Conservation (phyloP, 805 yeast species). For the Tetrapisispora taiwanensis region DNA sequence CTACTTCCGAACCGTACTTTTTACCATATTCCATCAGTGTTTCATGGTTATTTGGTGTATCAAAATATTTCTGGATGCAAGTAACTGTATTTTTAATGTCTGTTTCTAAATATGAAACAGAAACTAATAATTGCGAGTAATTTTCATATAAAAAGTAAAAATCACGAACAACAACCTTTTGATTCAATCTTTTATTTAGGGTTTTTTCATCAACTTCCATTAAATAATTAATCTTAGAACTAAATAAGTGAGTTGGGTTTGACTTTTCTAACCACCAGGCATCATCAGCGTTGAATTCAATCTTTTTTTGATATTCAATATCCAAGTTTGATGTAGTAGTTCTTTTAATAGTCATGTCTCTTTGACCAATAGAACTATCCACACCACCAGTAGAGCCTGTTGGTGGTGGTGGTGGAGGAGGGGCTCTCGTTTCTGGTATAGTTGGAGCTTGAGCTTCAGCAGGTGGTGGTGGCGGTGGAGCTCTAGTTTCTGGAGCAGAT, state of each 20-base stretch:
- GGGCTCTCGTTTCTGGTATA: conserved; percentile 6
- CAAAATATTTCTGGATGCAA: conserved; percentile 19
- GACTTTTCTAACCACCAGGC: conserved; percentile 4
- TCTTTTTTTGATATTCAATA: not conserved
- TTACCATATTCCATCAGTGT: conserved; percentile 38
- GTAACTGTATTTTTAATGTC: conserved; percentile 42
- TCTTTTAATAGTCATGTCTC: not conserved
- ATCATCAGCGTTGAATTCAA: conserved; percentile 1
- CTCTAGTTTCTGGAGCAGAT: conserved; percentile 5
- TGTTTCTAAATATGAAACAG: conserved; percentile 43
- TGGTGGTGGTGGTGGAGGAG: not conserved
- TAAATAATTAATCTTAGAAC: not conserved
- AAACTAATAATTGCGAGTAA: conserved; percentile 54
- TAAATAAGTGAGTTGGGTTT: not conserved
- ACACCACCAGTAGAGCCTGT: conserved; percentile 12
- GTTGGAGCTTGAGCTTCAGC: not conserved
- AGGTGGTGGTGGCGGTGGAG: conserved; percentile 1
- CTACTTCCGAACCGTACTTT: conserved; percentile 42
- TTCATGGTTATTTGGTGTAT: conserved; percentile 30
- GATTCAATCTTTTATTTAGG: conserved; percentile 48
- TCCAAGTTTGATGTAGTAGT: not conserved
- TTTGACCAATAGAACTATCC: not conserved
- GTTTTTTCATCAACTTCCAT: conserved; percentile 52
- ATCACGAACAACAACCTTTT: conserved; percentile 41
- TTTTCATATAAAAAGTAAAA: conserved; percentile 66